Evolutionary conservation across 2,329 filamentous ascomycete genomes (phyloP), one percentile per base, ranked within the genome.

Genomic region (Kalmusia sp.): DNA sequence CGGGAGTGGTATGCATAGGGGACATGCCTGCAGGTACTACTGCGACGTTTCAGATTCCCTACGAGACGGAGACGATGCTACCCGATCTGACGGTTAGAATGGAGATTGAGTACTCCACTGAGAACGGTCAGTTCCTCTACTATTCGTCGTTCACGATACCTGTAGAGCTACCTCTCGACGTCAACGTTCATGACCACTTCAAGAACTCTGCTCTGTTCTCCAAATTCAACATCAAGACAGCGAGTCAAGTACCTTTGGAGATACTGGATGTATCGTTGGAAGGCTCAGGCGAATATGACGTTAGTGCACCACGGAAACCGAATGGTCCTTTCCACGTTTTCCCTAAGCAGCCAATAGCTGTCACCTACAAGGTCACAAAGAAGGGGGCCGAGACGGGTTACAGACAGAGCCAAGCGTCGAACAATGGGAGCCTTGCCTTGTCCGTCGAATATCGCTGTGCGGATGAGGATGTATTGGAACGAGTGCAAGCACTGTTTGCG

Each of bases 121-220:
- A 85, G 0, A 77, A 84, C 2, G 89, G 87, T 2, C 80, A 78
- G 6, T 90, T 91, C 59, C 80, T 82, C 49, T 89, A 88, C 68
- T 82, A 85, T 14, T 84, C 83, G 14, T 80, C 82, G 6, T 83
- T 84, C 17, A 84, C 81, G 3, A 81, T 96, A 17, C 83, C 87
- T 2, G 88, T 95, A 1, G 84, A 89, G 1, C 80, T 99, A 4
- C 91, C 92, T 0, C 81, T 99, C 3, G 93, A 93, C 3, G 95
- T 99, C 57, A 98, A 98, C 61, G 95, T 99, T 5, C 93, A 98
- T 66, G 95, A 99, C 64, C 86, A 96, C 24, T 98, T 98, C 79
- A 96, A 96, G 70, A 86, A 91, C 58, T 79, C 87, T 6, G 82
- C 86, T 0, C 81, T 98, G 0, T 95, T 95, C 68, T 97, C 93